These are phyloP conservation scores for Exutisphaerella laricina DNA, from an alignment of 2,329 filamentous ascomycete genomes.

Conservation along the genomic window DNA sequence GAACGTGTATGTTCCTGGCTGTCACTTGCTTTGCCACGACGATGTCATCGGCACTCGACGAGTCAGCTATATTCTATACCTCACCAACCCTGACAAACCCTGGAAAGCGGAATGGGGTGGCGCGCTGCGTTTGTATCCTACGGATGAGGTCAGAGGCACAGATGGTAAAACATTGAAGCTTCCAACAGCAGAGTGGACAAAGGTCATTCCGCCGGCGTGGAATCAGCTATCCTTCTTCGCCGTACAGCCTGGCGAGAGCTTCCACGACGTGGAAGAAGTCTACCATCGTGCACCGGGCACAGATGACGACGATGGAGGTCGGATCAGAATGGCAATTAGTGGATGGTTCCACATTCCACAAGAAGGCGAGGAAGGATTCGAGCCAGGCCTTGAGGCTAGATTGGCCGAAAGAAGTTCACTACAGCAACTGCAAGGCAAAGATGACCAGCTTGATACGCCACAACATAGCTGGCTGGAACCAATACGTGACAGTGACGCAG, in stretches of 20 bases:
- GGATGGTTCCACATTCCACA: slow-evolving; percentile 99
- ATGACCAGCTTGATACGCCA: slow-evolving; percentile 81
- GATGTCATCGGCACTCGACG: slow-evolving; percentile 96
- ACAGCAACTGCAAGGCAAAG: slow-evolving; percentile 86
- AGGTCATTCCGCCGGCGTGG: slow-evolving; percentile 88
- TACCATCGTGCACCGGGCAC: slow-evolving; percentile 61
- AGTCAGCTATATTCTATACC: slow-evolving; percentile 94
- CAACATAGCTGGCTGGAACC: slow-evolving; percentile 52
- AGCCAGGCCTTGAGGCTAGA: slow-evolving; percentile 80
- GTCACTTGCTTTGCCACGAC: slow-evolving; percentile 92
- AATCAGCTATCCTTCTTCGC: slow-evolving; percentile 98
- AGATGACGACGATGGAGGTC: slow-evolving; percentile 63
- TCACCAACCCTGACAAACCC: slow-evolving; percentile 83
- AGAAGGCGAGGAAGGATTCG: slow-evolving; percentile 84
- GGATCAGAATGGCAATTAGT: slow-evolving; percentile 94
- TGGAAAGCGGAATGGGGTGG: slow-evolving; percentile 94
- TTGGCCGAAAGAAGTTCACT: slow-evolving; percentile 85
- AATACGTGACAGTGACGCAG: slow-evolving; percentile 35
- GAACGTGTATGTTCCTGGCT: slow-evolving; percentile 95
- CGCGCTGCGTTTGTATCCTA: slow-evolving; percentile 80
- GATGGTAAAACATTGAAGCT: slow-evolving; percentile 69
- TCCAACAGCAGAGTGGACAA: slow-evolving; percentile 69
- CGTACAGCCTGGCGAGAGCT: slow-evolving; percentile 96
- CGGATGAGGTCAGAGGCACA: slow-evolving; percentile 54
- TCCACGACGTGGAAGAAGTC: slow-evolving; percentile 98